These are phyloP conservation scores for Litsea cubeba DNA, from an alignment of 164 flowering plant genomes.

Conservation along the genomic window DNA sequence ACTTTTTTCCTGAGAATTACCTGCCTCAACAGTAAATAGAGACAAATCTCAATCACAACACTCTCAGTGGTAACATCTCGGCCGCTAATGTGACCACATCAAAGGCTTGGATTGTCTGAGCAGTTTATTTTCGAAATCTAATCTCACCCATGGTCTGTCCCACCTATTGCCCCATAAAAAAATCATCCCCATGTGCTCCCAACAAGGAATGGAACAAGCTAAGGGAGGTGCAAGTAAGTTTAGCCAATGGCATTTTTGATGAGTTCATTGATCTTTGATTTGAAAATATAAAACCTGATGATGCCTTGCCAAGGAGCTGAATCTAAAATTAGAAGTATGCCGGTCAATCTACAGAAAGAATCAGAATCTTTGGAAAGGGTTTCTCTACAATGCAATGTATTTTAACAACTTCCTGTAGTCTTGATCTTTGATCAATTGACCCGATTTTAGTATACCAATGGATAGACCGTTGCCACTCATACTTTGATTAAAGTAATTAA, in stretches of 20 bases:
- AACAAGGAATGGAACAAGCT: too few relatives aligned
- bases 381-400: neutral
- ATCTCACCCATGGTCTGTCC: too few relatives aligned
- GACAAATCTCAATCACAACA: too few relatives aligned
- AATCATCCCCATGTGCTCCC: too few relatives aligned
- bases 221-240: too few relatives aligned
- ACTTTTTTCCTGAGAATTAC: too few relatives aligned
- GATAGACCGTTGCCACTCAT: neutral
- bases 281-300: neutral
- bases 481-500: neutral
- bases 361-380: slow-evolving; percentile 4
- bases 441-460: neutral
- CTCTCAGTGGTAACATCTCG: too few relatives aligned
- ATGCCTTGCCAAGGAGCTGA: neutral
- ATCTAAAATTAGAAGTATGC: neutral
- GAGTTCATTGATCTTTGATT: neutral
- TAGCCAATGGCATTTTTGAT: neutral
- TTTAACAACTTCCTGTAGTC: neutral
- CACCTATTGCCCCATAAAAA: too few relatives aligned
- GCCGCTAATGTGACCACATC: too few relatives aligned
- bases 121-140: too few relatives aligned
- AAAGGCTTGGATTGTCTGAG: too few relatives aligned
- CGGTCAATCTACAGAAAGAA: slow-evolving; percentile 2
- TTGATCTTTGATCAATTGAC: neutral
- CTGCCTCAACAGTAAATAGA: too few relatives aligned